These are phyloP conservation scores for Hypoxylon sp. DNA, from an alignment of 2,329 filamentous ascomycete species.

Conservation along the genomic window DNA sequence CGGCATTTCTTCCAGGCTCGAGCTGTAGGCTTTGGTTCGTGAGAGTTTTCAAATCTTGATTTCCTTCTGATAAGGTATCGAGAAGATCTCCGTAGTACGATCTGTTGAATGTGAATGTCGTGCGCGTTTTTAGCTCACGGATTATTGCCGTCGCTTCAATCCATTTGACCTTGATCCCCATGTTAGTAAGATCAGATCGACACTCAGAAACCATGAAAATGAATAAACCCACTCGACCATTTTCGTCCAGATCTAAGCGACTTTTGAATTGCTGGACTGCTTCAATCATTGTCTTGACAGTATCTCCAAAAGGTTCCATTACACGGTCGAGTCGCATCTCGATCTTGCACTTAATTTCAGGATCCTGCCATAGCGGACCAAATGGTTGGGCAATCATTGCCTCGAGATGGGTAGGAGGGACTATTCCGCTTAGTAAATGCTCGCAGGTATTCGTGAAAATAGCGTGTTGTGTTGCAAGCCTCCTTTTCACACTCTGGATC, in stretches of 20 bases:
- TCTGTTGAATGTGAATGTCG: neutral
- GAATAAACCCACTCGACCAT: neutral
- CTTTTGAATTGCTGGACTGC: slow-evolving; percentile 2
- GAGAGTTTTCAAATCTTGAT: slow-evolving; percentile 5
- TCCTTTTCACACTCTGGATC: slow-evolving; percentile 1
- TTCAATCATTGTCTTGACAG: neutral
- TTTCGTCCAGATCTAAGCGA: slow-evolving; percentile 1
- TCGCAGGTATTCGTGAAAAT: slow-evolving; percentile 6
- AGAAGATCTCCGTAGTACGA: neutral
- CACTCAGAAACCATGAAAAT: neutral
- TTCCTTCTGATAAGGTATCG: neutral
- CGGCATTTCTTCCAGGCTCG: slow-evolving; percentile 1
- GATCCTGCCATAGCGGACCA: neutral
- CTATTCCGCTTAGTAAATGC: neutral
- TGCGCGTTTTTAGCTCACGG: neutral
- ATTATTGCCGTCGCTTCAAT: slow-evolving; percentile 4
- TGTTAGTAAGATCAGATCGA: neutral
- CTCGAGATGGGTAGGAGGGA: neutral
- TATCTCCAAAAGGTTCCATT: neutral
- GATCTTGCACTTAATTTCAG: neutral
- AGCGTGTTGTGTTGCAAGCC: neutral
- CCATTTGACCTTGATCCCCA: neutral
- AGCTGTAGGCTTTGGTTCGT: slow-evolving; percentile 3
- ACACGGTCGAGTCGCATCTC: slow-evolving; percentile 4
- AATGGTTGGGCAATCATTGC: slow-evolving; percentile 1